Evolutionary conservation across 352 stramenopile genomes (phyloP), one percentile per base, ranked within the genome.

Genomic region (Phytophthora brassicae): DNA sequence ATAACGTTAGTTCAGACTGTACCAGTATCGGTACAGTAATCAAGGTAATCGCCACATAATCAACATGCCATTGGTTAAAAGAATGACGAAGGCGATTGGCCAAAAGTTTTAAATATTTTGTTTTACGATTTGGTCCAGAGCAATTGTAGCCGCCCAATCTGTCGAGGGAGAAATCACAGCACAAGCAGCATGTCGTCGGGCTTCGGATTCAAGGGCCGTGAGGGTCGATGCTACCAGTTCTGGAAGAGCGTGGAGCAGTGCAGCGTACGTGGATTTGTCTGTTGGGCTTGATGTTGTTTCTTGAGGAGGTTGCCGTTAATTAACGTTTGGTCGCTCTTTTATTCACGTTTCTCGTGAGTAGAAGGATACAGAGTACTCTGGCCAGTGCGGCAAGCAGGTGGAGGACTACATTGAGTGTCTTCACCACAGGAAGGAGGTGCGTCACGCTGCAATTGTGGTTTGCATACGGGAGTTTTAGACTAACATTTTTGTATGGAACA

Each of bases 371-470:
- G 83, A 90, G 67, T 67, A 77, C 46, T 73, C 88, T 59, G 86
- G 87, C 60, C 70, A 89, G 61, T 97, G 88, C 70, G 75, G 68
- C 70, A 81, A 90, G 77, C 70, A 93, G 68, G 86, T 95, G 14
- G 89, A 98, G 59, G 94, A 98, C 79, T 98, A 98, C 66, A 82
- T 98, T 51, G 94, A 98, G 75, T 98, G 94, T 63, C 75, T 98
- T 55, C 94, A 98, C 75, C 88, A 96, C 77, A 95, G 89, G 77
- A 98, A 98, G 74, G 92, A 98, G 82, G 87, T 96, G 62, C 42
- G 62, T 24, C 38, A 12, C n/a, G 0, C 17, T n/a, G 33, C 39
- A 17, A 38, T 45, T 3, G 36, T 4, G 13, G 36, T 17, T 43
- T 3, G 36, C 1, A 43, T 9, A 23, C 5, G 35, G 13, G 33